Evolutionary conservation across 345 rosid species (phyloP), one percentile per base, ranked within the genome.

Genomic region (Garcia nutans): DNA sequence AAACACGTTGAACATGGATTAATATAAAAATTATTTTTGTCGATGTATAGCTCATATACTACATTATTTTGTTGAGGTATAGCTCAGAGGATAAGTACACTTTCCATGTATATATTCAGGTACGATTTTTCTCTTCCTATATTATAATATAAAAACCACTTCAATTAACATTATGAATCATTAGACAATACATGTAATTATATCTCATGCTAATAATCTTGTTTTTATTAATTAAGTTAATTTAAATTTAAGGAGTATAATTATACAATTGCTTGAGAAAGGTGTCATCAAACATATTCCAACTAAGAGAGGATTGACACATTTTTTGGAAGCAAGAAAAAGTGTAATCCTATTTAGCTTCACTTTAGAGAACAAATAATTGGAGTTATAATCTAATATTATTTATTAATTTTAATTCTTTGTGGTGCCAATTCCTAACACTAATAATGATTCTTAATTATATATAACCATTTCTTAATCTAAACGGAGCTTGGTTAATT

Each of bases 311-410:
- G 24, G 44, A 49, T 45, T 28, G 62, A 54, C 73, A 70, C 10
- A 70, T 69, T 69, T 49, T 12, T 69, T 52, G 60, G 41, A 16
- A 69, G 57, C 66, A 26, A 6, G 42, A 64, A 65, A 41, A 17
- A 8, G 22, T 26, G 58, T 17, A 49, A 68, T 68, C 59, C 59
- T 49, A 69, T 23, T 26, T 23, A 12, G 50, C 41, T 26, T 23
- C 22, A 68, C 41, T 68, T 52, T 70, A 70, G 9, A 49, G 54
- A 49, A 70, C 49, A 70, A 15, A 70, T 54, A 70, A 70, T 70
- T 70, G 73, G 33, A 31, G 62, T 19, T 20, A 9, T 23, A 7
- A 52, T 33, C 23, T 17, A 0, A 63, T 33, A 47, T 47, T 9
- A 26, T 26, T 26, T n/a, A 68, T 47, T 69, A 50, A 50, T 49